These are phyloP conservation scores for Russula brevipes DNA, from an alignment of 768 basidiomycete species.

Conservation along the genomic window DNA sequence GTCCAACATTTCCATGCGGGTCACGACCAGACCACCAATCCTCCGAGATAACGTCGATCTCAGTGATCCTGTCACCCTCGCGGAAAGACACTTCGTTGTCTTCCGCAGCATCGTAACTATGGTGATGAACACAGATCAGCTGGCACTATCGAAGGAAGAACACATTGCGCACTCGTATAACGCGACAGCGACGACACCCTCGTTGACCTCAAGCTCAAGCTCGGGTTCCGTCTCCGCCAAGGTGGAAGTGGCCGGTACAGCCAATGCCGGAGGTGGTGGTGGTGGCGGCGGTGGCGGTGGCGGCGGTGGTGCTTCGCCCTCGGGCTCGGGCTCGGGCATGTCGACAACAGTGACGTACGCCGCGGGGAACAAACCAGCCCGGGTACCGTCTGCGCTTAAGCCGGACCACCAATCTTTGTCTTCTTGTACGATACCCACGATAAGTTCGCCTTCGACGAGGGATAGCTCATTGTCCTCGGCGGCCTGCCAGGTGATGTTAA, in stretches of 20 bases:
- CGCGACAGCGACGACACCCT: conserved; percentile 59
- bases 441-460: conserved; percentile 73
- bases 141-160: neutral
- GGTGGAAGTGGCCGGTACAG: conserved; percentile 40
- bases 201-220: conserved; percentile 45
- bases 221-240: conserved; percentile 40
- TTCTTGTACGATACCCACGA: conserved; percentile 77
- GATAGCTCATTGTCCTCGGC: conserved; percentile 83
- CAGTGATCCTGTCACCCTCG: conserved; percentile 73
- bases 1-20: conserved; percentile 49
- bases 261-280: conserved; percentile 33
- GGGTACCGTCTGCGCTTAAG: conserved; percentile 54
- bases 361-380: conserved; percentile 82
- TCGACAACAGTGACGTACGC: conserved; percentile 84
- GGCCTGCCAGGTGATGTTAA: conserved; percentile 40
- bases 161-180: conserved; percentile 58
- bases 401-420: conserved; percentile 95
- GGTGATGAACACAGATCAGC: conserved; percentile 14
- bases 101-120: conserved; percentile 82
- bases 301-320: conserved; percentile 50
- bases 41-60: conserved; percentile 78
- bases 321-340: conserved; percentile 38
- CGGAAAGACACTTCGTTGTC: conserved; percentile 86
- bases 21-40: conserved; percentile 85
- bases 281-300: conserved; percentile 50